Base-by-base conservation (phyloP, 164 flowering plant genomes). In the Tinospora cordifolia region DNA sequence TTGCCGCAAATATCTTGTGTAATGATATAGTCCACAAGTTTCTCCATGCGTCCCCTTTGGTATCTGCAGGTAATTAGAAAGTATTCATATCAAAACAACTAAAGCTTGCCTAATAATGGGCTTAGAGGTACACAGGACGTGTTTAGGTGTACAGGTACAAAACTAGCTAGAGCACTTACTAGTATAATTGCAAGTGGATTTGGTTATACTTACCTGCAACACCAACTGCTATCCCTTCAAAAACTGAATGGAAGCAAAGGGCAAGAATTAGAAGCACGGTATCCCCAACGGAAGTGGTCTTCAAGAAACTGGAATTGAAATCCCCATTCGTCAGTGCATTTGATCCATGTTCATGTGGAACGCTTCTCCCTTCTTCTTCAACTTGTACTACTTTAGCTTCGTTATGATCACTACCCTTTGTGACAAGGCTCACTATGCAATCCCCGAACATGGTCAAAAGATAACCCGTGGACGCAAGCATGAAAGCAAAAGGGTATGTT, bases 171-270 rank as follows among this genome's bases (percentile, higher is more conserved):
- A n/a, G 26, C 63, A 19, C 21, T 3, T 59, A 59, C 4, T 59
- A 19, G n/a, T n/a, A 63, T 30, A 49, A 30, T 30, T 30, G 36
- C n/a, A n/a, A n/a, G n/a, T 30, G 41, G 17, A 46, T 41, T 13
- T n/a, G 36, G 46, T 65, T 66, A 19, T 11, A 24, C 60, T 68
- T 80, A 89, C 93, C 91, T 70, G 98, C 74, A 78, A 90, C 86
- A 21, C 98, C 96, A 71, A 92, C 74, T 1, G 96, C 92, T 15
- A 92, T 89, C 7, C 98, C 95, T 75, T 92, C 98, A 66, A 90
- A 92, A 21, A 89, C 80, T 0, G 95, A 92, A 72, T 92, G 95
- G 63, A 92, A 89, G 66, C 96, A 90, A 36, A 92, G 77, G 2
- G 90, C 96, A 2, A 82, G 65, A 25, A 92, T 88, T 47, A 92